A percentile compares a stretch with the other conserved stretches of the same genome.
Conservation (phyloP, 768 basidiomycete genomes). For the Naganishia friedmannii region DNA sequence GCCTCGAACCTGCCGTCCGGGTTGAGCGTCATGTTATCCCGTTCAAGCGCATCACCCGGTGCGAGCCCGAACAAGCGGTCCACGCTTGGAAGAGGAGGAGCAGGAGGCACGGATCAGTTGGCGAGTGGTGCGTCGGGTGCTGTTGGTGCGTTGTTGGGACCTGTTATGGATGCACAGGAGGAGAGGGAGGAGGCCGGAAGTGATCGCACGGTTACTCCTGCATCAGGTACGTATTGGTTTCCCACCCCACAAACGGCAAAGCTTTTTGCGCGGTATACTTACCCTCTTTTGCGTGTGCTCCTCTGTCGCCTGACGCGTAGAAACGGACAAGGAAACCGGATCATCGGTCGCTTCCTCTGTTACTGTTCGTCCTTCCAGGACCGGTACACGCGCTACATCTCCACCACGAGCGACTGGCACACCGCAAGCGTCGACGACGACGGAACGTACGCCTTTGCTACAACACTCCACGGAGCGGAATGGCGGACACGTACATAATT, state of each 20-base stretch:
- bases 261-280: too few relatives aligned
- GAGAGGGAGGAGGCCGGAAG: too few relatives aligned
- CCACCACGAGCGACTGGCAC: neutral
- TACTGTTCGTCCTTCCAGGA: neutral
- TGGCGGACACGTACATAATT: neutral
- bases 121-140: conserved; percentile 1
- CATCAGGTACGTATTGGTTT: neutral
- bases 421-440: neutral
- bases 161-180: neutral
- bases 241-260: too few relatives aligned
- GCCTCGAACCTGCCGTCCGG: conserved; percentile 34
- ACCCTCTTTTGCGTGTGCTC: neutral
- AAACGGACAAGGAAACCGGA: neutral
- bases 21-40: conserved; percentile 45
- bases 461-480: neutral
- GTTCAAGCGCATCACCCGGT: conserved; percentile 27
- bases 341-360: neutral
- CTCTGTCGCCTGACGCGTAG: neutral
- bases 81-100: neutral
- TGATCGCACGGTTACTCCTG: neutral
- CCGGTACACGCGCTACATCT: neutral
- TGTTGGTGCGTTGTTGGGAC: neutral
- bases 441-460: conserved; percentile 12
- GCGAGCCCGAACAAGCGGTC: conserved; percentile 25
- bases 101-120: conserved; percentile 3